Percentiles rank a stretch among this genome's conserved stretches.
These are phyloP conservation scores for Rugonectria rugulosa DNA, from an alignment of 2,329 filamentous ascomycete genomes.

Conservation along the genomic window DNA sequence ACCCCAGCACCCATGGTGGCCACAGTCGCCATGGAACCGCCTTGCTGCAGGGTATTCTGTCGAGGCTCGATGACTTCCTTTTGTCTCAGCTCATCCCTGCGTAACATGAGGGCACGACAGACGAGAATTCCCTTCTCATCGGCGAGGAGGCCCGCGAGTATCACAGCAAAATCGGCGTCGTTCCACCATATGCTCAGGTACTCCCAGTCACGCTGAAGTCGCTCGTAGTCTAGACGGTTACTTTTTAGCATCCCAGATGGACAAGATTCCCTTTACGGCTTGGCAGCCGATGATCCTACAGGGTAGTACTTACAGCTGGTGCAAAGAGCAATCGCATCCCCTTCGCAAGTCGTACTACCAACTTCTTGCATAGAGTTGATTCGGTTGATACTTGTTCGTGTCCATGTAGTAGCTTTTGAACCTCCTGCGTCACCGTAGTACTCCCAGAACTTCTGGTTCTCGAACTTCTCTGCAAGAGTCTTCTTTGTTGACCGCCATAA, in stretches of 20 bases:
- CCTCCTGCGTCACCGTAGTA: neutral
- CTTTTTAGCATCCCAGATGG: neutral
- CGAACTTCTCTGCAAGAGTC: constrained; percentile 2
- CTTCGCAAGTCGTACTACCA: neutral
- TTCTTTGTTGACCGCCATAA: constrained; percentile 9
- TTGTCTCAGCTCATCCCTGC: constrained; percentile 1
- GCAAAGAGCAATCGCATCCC: neutral
- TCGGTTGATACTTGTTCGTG: neutral
- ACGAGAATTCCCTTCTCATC: neutral
- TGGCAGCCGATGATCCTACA: neutral
- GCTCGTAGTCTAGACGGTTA: neutral
- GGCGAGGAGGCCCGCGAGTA: constrained; percentile 7
- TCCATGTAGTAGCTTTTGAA: constrained; percentile 3
- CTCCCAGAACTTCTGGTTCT: constrained; percentile 11
- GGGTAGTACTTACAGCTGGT: constrained; percentile 3
- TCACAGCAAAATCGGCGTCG: constrained; percentile 10
- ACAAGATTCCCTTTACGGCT: neutral
- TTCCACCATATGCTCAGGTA: constrained; percentile 15
- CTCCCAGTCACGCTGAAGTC: constrained; percentile 4
- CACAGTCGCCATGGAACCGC: neutral
- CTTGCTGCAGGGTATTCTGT: neutral
- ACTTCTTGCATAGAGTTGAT: constrained; percentile 11
- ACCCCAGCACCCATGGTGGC: neutral
- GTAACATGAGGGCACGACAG: constrained; percentile 3
- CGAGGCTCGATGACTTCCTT: neutral